These are phyloP conservation scores for Corylus avellana DNA, from an alignment of 306 rosid species.

Conservation along the genomic window DNA sequence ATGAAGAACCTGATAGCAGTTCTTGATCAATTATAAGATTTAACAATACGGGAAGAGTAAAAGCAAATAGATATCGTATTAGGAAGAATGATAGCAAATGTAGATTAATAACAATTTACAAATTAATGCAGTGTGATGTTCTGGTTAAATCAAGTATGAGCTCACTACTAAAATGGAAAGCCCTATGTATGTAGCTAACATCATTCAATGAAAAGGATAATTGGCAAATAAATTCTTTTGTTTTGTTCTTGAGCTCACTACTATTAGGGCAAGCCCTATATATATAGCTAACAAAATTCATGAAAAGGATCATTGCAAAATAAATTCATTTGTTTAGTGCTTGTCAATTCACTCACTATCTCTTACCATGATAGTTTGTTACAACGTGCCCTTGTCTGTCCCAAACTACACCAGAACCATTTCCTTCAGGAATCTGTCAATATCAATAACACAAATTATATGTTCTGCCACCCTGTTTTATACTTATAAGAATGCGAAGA, in stretches of 20 bases:
- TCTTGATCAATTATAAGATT: not conserved
- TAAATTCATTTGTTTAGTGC: not conserved
- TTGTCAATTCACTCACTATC: constrained; percentile 7
- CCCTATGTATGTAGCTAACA: not conserved
- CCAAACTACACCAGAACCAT: constrained; percentile 99
- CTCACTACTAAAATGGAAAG: constrained; percentile 2
- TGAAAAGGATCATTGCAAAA: not conserved
- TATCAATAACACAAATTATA: constrained; percentile 18
- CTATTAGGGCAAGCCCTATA: not conserved
- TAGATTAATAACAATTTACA: not conserved
- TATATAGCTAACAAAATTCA: not conserved
- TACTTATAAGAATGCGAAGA: constrained; percentile 19
- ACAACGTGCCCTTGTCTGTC: constrained; percentile 89
- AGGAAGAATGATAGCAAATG: not conserved
- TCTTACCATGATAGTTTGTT: constrained; percentile 94
- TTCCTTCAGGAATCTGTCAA: constrained; percentile 93
- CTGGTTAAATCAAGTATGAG: constrained; percentile 8
- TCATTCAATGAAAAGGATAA: not conserved
- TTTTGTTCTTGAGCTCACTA: constrained; percentile 1
- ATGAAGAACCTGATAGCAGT: not conserved
- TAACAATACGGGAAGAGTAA: not conserved
- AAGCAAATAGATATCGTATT: not conserved
- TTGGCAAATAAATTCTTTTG: not conserved
- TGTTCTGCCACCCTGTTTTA: constrained; percentile 4
- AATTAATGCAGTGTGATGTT: not conserved